Base-by-base conservation (phyloP, 371 early-diverging fungal species). In the Gilbertella persicaria region DNA sequence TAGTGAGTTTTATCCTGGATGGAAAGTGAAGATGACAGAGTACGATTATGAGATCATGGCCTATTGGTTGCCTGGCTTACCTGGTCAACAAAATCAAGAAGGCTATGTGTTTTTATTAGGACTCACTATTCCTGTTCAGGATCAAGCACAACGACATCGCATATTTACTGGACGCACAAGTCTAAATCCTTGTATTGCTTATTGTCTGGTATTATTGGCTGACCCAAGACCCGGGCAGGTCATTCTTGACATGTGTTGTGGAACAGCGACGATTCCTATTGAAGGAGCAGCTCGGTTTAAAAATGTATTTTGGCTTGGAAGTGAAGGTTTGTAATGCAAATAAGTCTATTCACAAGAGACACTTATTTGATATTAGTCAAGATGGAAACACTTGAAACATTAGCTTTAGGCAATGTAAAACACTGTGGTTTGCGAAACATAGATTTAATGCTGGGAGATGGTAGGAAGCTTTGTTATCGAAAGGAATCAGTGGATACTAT, bases 191-290 rank as follows among this genome's bases (percentile, higher is more conserved):
- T 54, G 55, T 37, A 73, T 77, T 41, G 77, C 77, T 4, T 66
- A 66, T 58, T 77, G 77, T 45, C 47, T 77, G 38, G 59, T 55
- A 6, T 39, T 53, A 14, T 9, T 73, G 5, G 67, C 62, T 1
- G 43, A 69, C 21, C 73, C 77, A 23, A 36, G 56, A 39, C 63
- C 71, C 16, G 77, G 77, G 0, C 59, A 77, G 33, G 37, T 77
- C 14, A 52, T 77, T 0, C 45, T 77, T 19, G 77, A 77, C 50
- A 73, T 73, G 67, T 77, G 77, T 28, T 70, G 73, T 59, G 77
- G 77, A 12, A 75, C 75, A 4, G 68, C 53, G 7, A 65, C 65
- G 46, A 62, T 69, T 12, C 68, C 68, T 12, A 67, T 67, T 53
- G 65, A 64, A 59, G 64, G 77, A 2, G 77, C 71, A 14, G 54